Conservation (phyloP, 1,284 basidiomycete genomes). For the Sphaerobolus stellatus region DNA sequence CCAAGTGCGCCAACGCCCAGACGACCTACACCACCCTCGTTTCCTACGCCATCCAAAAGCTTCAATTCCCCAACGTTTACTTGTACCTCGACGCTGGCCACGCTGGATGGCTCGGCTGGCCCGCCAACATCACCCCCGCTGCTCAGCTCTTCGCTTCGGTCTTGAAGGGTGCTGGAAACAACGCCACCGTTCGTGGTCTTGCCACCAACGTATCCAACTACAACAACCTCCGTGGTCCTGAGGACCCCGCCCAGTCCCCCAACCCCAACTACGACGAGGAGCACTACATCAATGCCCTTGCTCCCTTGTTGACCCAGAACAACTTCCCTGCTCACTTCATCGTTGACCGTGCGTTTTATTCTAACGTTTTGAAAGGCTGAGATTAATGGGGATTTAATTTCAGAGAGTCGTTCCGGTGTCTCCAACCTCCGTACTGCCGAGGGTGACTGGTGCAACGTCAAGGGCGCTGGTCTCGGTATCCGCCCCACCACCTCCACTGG, state of each 20-base stretch:
- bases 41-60: constrained; percentile 19
- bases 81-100: constrained; percentile 24
- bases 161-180: constrained; percentile 15
- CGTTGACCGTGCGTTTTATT: constrained; percentile 15
- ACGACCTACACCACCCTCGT: constrained; percentile 21
- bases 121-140: constrained; percentile 21
- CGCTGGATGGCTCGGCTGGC: constrained; percentile 23
- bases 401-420: constrained; percentile 17
- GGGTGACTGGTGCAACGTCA: constrained; percentile 22
- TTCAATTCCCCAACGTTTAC: constrained; percentile 22
- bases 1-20: constrained; percentile 19
- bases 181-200: constrained; percentile 16
- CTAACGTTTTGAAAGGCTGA: no score
- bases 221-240: constrained; percentile 19
- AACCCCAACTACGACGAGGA: constrained; percentile 24
- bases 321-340: constrained; percentile 21
- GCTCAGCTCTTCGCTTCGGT: constrained; percentile 19
- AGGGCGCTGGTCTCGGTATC: constrained; percentile 20
- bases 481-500: constrained; percentile 19
- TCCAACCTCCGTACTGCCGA: constrained; percentile 18
- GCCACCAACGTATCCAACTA: constrained; percentile 24
- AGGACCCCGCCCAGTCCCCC: constrained; percentile 18
- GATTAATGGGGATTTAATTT: neutral
- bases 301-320: constrained; percentile 18
- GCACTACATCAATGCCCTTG: constrained; percentile 21